Base-by-base conservation (phyloP, 2,329 filamentous ascomycete genomes). In the Colletotrichum lindemuthianum region DNA sequence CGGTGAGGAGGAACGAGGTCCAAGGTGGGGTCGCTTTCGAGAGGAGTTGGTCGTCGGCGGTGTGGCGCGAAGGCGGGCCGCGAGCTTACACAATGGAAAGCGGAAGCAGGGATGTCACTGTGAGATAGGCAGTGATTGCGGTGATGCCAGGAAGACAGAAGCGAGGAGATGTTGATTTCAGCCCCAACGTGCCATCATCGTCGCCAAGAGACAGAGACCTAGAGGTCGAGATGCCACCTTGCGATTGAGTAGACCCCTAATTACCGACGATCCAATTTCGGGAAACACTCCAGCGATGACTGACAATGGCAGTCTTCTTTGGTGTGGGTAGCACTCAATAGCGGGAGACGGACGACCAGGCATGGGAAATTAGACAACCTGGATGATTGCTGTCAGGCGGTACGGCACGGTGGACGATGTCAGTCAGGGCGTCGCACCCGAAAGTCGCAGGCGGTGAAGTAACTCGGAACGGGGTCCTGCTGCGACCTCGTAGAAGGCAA, bases 171-270 rank as follows among this genome's bases (percentile, higher is more conserved):
- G n/a, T 43, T 44, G 39, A 47, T 24, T 34, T 39, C 41, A 40
- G 8, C 16, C 44, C 32, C 56, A 36, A 15, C 16, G 41, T n/a
- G 16, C 41, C 52, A 37, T 56, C 60, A 59, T 64, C 49, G 55
- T 24, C 15, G 8, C 41, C 32, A 47, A 16, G 41, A 32, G 52
- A 33, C 54, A 47, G 48, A 44, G 56, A 53, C 49, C 32, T 53
- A 48, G 65, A 55, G 66, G 44, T 16, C 33, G 65, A 70, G 68
- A 72, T 71, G 72, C 70, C 72, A 73, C 72, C 72, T 73, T 71
- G 69, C 72, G 70, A 69, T 69, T 34, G 24, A 33, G 65, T 49
- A 59, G 57, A 53, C 69, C 70, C 67, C 67, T 63, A n/a, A n/a
- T n/a, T n/a, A 58, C 47, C 58, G 15, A 68, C 63, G 34, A 52